Percentiles rank a stretch among this genome's conserved stretches.
These are phyloP conservation scores for Corylus heterophylla DNA, from an alignment of 306 rosid species.

Conservation along the genomic window DNA sequence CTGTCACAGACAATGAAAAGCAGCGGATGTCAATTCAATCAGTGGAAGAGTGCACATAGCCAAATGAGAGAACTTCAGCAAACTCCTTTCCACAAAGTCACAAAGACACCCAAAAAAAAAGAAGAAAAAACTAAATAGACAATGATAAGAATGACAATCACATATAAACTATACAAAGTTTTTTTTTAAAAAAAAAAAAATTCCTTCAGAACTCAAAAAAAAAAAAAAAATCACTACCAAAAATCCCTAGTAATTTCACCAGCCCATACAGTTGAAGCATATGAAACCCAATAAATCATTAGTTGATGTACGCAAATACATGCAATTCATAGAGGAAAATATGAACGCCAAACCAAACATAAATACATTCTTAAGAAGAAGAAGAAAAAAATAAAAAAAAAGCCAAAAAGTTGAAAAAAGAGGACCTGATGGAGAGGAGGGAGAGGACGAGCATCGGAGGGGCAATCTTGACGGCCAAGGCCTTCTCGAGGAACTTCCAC, in stretches of 20 bases:
- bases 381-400: background rate
- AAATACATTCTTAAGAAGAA: background rate
- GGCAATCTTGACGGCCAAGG: conserved; percentile 48
- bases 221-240: background rate
- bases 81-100: background rate
- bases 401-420: background rate
- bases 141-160: background rate
- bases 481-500: conserved; percentile 84
- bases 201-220: no score
- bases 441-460: conserved; percentile 80
- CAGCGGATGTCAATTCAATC: conserved; percentile 13
- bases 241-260: background rate
- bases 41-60: background rate
- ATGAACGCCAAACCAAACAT: background rate
- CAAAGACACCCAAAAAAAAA: background rate
- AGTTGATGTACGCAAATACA: no score
- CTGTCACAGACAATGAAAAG: conserved; percentile 38
- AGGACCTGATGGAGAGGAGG: conserved; percentile 72
- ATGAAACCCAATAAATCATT: no score
- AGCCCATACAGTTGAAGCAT: background rate
- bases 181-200: no score
- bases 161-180: background rate
- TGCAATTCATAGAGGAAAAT: background rate
- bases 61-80: background rate
- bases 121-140: background rate